These are phyloP conservation scores for Thielaviopsis populi DNA, from an alignment of 2,329 filamentous ascomycete genomes.

Conservation along the genomic window DNA sequence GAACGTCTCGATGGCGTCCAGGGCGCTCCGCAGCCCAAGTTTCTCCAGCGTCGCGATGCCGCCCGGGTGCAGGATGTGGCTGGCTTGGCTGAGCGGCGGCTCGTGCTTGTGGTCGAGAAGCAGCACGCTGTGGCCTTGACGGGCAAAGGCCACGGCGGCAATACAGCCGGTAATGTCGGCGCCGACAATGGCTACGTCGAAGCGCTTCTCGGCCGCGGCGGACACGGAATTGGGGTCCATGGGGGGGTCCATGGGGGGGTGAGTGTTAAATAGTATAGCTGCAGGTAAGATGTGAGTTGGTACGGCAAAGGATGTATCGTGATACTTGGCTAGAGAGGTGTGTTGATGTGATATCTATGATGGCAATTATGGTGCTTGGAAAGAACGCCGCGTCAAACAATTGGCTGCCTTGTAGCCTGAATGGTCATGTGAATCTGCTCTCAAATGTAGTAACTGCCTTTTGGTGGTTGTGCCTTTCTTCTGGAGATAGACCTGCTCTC, in stretches of 20 bases:
- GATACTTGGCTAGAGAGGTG: background rate
- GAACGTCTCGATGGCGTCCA: slow-evolving; percentile 56
- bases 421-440: background rate
- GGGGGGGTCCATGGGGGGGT: background rate
- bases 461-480: background rate
- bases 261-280: background rate
- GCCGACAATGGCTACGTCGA: slow-evolving; percentile 65
- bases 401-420: background rate
- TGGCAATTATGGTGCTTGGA: too few relatives aligned
- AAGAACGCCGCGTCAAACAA: background rate
- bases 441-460: background rate
- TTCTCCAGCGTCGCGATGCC: slow-evolving; percentile 66
- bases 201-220: slow-evolving; percentile 3
- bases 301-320: background rate
- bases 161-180: slow-evolving; percentile 84
- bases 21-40: slow-evolving; percentile 63
- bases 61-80: slow-evolving; percentile 84
- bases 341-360: too few relatives aligned
- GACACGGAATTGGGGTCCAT: background rate
- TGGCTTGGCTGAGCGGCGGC: slow-evolving; percentile 87
- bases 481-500: too few relatives aligned
- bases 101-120: slow-evolving; percentile 53
- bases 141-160: slow-evolving; percentile 65
- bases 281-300: background rate
- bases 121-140: slow-evolving; percentile 81